Base-by-base conservation (phyloP, 2,329 filamentous ascomycete genomes). In the Stromatinia cepivora region DNA sequence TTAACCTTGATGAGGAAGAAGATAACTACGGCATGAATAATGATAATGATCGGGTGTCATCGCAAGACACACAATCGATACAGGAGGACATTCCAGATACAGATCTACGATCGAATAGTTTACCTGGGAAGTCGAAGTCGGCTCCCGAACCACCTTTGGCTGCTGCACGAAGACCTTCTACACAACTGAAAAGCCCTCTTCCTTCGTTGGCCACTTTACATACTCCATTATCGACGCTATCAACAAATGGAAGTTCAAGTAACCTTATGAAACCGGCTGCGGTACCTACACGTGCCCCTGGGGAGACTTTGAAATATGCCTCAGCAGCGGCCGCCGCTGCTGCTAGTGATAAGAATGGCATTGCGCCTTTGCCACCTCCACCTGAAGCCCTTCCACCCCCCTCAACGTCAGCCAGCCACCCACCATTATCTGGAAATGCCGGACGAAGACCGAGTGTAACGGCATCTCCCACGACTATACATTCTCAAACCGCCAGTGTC, bases 251-350 rank as follows among this genome's bases (percentile, higher is more conserved):
- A 77, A 81, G 85, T 64, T 82, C 85, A 69, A 84, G 84, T 66
- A 84, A 84, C 66, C 82, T 85, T 66, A 98, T 98, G 94, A 99
- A 98, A 83, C 94, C 95, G 17, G 95, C 95, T 25, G 90, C 93
- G 25, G 82, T 94, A 75, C 95, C 95, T 1, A 89, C 92, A 70
- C 88, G 94, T 79, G 89, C 92, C 9, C 91, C 93, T 5, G 93
- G 93, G 61, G 94, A 98, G 79, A 92, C 92, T 1, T 84, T 99
- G 74, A 98, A 98, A 81, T 99, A 99, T 79, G 95, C 95, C 57
- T 98, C 95, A 50, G 95, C 95, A 0, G 95, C 95, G 0, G 95
- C 95, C 0, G 95, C 95, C 0, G 95, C 94, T 0, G 94, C 95
- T 0, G 93, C 94, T 58, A 94, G 92, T 82, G 94, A 90, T 78